Percentiles rank a stretch among this genome's conserved stretches.
phyloP scores from a whole-genome alignment of 495 filamentous ascomycete genomes.

The Penicillium fimorum region DNA sequence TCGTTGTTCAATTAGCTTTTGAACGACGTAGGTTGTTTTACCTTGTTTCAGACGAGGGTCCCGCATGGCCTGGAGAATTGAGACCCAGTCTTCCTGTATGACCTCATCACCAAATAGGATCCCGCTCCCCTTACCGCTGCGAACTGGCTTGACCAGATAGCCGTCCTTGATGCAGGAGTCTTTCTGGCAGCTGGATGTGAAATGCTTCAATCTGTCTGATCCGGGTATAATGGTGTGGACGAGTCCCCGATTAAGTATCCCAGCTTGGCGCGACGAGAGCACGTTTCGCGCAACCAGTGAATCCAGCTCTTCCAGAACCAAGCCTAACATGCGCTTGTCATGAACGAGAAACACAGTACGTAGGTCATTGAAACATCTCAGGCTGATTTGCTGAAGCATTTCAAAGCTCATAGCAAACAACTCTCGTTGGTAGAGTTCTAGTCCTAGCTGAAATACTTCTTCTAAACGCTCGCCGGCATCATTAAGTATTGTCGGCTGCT shows the following conservation, averaged over 20 bases:
- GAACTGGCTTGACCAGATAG: conserved; percentile 35
- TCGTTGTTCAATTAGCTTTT: conserved; percentile 29
- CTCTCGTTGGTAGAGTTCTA: conserved; percentile 46
- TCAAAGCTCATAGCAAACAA: conserved; percentile 27
- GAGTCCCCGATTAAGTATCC: conserved; percentile 18
- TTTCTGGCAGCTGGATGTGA: neutral
- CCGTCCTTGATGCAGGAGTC: conserved; percentile 17
- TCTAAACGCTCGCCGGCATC: conserved; percentile 28
- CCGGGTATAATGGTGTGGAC: conserved; percentile 16
- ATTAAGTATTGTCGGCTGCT: neutral
- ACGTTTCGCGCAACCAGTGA: conserved; percentile 21
- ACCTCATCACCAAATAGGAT: conserved; percentile 58
- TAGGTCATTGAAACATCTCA: conserved; percentile 36
- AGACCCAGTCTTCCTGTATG: conserved; percentile 64
- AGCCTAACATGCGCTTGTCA: conserved; percentile 41
- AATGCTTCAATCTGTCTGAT: conserved; percentile 2
- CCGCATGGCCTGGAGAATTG: conserved; percentile 16
- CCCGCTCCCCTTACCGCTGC: conserved; percentile 32
- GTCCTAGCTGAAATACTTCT: conserved; percentile 38
- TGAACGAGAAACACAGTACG: conserved; percentile 37
- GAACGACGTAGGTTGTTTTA: conserved; percentile 27
- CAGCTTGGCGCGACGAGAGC: conserved; percentile 26
- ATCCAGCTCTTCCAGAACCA: conserved; percentile 33
- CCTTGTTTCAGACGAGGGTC: conserved; percentile 3
- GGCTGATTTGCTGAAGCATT: conserved; percentile 21